Evolutionary conservation across 176 grass and related monocot species (phyloP).

Genomic region (Carex pumila): DNA sequence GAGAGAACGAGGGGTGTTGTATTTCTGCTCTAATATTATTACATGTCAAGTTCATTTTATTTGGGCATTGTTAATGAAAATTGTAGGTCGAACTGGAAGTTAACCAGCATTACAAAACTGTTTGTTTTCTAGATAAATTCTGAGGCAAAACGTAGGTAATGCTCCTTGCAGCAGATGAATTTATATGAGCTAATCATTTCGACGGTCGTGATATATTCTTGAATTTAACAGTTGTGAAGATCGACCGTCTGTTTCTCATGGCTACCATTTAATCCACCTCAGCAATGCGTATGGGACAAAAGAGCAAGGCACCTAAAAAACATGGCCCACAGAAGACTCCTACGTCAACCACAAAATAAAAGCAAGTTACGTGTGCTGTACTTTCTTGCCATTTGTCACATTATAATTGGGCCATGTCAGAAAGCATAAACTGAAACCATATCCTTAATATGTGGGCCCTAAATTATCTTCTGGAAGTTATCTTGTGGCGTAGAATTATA

Average conservation of each 20-base stretch:
- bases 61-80: background rate
- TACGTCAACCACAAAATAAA: constrained; percentile 15
- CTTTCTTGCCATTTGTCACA: background rate
- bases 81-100: background rate
- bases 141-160: background rate
- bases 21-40: background rate
- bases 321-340: background rate
- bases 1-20: background rate
- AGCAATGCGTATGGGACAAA: background rate
- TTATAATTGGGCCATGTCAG: constrained; percentile 15
- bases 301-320: background rate
- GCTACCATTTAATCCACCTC: background rate
- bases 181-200: background rate
- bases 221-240: background rate
- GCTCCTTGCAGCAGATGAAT: background rate
- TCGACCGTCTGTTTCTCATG: background rate
- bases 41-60: background rate
- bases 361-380: background rate
- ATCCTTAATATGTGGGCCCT: constrained; percentile 23
- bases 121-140: background rate
- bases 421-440: constrained; percentile 14
- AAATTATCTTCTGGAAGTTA: constrained; percentile 36
- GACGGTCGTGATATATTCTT: background rate
- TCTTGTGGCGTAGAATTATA: constrained; percentile 33
- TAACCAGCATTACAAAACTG: background rate